Evolutionary conservation across 305 asterid species (phyloP).

Genomic region (Fraxinus baroniana): DNA sequence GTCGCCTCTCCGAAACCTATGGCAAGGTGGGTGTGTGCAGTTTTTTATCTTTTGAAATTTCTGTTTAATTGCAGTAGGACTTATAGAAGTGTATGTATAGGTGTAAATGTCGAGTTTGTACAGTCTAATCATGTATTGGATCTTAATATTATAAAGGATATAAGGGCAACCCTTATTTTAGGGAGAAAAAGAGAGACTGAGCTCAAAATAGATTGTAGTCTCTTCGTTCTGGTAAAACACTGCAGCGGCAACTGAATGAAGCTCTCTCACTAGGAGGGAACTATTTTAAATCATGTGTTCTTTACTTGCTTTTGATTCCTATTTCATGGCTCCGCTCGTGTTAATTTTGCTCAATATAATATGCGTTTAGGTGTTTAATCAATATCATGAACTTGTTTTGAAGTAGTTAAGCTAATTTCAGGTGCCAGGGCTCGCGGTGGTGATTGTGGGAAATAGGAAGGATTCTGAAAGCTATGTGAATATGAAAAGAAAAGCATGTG

Average conservation of each 20-base stretch:
- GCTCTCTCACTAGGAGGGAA: background rate
- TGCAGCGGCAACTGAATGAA: background rate
- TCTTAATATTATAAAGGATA: background rate
- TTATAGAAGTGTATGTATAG: background rate
- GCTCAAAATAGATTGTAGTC: background rate
- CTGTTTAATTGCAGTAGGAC: background rate
- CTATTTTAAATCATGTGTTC: background rate
- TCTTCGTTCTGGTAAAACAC: background rate
- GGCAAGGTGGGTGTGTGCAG: conserved; percentile 48
- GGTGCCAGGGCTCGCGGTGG: conserved; percentile 97
- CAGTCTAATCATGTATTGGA: background rate
- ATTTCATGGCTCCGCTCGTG: background rate
- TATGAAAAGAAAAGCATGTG: conserved; percentile 94
- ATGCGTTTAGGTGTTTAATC: background rate
- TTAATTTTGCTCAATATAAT: background rate
- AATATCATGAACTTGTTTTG: background rate
- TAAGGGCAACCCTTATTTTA: background rate
- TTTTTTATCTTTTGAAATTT: background rate
- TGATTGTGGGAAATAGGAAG: conserved; percentile 82
- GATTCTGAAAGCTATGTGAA: conserved; percentile 90
- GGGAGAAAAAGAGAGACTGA: background rate
- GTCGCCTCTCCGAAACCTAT: conserved; percentile 58
- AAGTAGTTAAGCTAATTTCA: conserved; percentile 33
- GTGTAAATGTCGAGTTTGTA: background rate
- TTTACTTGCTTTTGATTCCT: background rate